Evolutionary conservation across 768 basidiomycete species (phyloP), one percentile per base, ranked within the genome.

Genomic region (Exidia glandulosa): DNA sequence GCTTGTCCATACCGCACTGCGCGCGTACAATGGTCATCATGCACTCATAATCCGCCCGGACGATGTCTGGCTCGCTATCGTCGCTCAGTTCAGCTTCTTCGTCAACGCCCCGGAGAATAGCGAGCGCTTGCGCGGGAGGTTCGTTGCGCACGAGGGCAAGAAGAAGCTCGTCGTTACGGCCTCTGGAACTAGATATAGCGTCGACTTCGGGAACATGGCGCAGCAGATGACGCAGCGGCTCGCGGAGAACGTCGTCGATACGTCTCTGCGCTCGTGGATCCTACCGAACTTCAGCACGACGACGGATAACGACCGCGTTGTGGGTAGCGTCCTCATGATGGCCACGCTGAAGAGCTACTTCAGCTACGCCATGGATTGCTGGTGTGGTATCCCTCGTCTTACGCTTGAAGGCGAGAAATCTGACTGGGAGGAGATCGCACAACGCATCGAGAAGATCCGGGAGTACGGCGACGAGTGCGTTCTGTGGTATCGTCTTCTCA

Each of bases 21-120:
- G 63, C 34, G 73, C 74, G 1, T 75, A 75, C 58, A 73, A 71
- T 48, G 36, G 66, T 2, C 74, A 75, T 58, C 74, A 71, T 45
- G 64, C 71, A 1, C 70, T 81, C 34, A 66, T 76, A 57, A 64
- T 79, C 29, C 71, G 79, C 14, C 80, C 79, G 6, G 80, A 81
- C 57, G 79, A 81, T 64, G 71, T 81, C 34, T 81, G 80, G 77
- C 66, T 75, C 2, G 72, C 76, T 0, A 77, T 78, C 52, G 60
- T 76, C 3, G 66, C 63, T n/a, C 75, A 76, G 50, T 65, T 76
- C 62, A 75, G 68, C 59, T 67, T 73, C 61, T 75, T 63, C 47
- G 23, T 48, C 9, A 23, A 52, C 52, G 66, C 73, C 31, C 67
- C 67, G 55, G 66, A 63, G 13, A 64, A 71, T 50, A 62, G 68